A percentile compares a stretch with the other conserved stretches of the same genome.
phyloP scores from a whole-genome alignment of 1,284 basidiomycete genomes.

The Rhodotorula glutinis region DNA sequence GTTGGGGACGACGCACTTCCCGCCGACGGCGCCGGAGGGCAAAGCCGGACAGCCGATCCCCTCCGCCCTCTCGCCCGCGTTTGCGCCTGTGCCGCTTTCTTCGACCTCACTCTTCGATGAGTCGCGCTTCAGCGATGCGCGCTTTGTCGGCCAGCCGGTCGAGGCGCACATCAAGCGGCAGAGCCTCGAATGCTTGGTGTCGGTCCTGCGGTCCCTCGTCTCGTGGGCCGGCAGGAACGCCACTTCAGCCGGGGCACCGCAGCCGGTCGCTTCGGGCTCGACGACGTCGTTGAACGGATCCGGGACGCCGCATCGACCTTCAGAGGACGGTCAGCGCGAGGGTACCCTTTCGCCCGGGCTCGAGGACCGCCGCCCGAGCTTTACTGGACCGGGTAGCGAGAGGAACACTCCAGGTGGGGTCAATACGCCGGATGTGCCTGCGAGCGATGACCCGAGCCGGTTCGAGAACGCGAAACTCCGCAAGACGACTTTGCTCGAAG shows the following conservation, averaged over 20 bases:
- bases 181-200: slow-evolving; percentile 81
- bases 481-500: slow-evolving; percentile 92
- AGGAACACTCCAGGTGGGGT: slow-evolving; percentile 16
- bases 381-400: background rate
- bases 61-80: slow-evolving; percentile 44
- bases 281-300: slow-evolving; percentile 40
- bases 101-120: slow-evolving; percentile 32
- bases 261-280: slow-evolving; percentile 42
- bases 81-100: slow-evolving; percentile 44
- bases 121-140: slow-evolving; percentile 30
- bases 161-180: slow-evolving; percentile 82
- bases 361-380: slow-evolving; percentile 4
- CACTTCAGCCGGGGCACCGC: slow-evolving; percentile 34
- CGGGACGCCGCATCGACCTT: background rate
- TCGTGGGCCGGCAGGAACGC: slow-evolving; percentile 63
- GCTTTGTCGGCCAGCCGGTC: slow-evolving; percentile 61
- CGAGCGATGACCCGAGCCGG: slow-evolving; percentile 77
- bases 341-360: background rate
- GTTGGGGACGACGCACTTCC: slow-evolving; percentile 70
- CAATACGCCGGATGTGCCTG: slow-evolving; percentile 62
- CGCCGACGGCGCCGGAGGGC: slow-evolving; percentile 50
- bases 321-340: slow-evolving; percentile 3
- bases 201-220: slow-evolving; percentile 81
- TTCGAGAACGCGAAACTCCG: slow-evolving; percentile 97
- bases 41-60: slow-evolving; percentile 54